These are phyloP conservation scores for Didymella pomorum DNA, from an alignment of 2,329 filamentous ascomycete species.

Conservation along the genomic window DNA sequence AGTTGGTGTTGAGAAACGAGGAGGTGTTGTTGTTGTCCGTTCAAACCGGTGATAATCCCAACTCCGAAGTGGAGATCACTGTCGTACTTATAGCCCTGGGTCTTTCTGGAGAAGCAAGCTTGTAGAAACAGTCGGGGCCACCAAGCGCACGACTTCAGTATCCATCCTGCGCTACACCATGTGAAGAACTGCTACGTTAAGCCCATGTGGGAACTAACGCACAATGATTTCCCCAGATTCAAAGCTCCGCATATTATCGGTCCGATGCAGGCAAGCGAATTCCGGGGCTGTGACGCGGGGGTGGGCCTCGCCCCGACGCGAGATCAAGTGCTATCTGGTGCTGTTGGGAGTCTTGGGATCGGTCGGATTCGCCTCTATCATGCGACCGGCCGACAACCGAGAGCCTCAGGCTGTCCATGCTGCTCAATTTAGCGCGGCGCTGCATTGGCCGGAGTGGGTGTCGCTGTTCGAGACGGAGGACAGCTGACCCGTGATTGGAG, in stretches of 20 bases:
- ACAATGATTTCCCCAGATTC: slow-evolving; percentile 15
- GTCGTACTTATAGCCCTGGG: slow-evolving; percentile 24
- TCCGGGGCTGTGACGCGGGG: slow-evolving; percentile 16
- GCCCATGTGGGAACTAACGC: slow-evolving; percentile 4
- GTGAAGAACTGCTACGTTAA: slow-evolving; percentile 16
- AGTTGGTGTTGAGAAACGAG: not conserved
- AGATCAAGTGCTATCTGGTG: too few species aligned
- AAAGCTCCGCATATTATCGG: slow-evolving; percentile 5
- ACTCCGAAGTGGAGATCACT: slow-evolving; percentile 7
- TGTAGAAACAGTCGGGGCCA: not conserved
- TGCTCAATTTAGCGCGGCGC: not conserved
- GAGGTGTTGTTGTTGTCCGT: slow-evolving; percentile 10
- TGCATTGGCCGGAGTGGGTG: slow-evolving; percentile 8
- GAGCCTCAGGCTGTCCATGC: slow-evolving; percentile 1
- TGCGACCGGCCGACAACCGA: slow-evolving; percentile 4
- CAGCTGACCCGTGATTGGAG: slow-evolving; percentile 11
- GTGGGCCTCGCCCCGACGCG: slow-evolving; percentile 5
- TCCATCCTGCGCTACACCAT: slow-evolving; percentile 1
- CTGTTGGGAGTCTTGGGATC: slow-evolving; percentile 5
- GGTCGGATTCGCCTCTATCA: not conserved
- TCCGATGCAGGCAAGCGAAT: slow-evolving; percentile 15
- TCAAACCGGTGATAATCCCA: slow-evolving; percentile 12
- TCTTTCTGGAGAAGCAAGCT: slow-evolving; percentile 1
- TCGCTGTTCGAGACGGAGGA: not conserved
- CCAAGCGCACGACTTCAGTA: slow-evolving; percentile 1